Conservation (phyloP, 2,329 filamentous ascomycete genomes). For the Fusarium palustre region DNA sequence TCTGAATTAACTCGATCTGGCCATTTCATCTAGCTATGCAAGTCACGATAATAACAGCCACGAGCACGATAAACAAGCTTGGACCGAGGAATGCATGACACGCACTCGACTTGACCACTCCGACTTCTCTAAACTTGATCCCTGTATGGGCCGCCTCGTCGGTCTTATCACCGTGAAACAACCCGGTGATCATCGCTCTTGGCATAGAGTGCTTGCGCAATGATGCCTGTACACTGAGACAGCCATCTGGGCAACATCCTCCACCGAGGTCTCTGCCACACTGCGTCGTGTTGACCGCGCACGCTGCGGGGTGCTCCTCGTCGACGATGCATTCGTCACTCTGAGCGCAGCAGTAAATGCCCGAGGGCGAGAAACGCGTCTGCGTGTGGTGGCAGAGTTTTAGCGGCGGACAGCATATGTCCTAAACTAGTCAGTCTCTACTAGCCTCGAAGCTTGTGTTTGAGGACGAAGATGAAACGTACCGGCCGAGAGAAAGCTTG, state of each 20-base stretch:
- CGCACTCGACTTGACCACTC: constrained; percentile 14
- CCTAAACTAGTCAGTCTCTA: constrained; percentile 10
- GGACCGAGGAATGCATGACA: constrained; percentile 8
- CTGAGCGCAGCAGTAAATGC: constrained; percentile 29
- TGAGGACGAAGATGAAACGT: constrained; percentile 8
- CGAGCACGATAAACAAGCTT: neutral
- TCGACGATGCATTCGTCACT: constrained; percentile 22
- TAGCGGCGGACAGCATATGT: constrained; percentile 20
- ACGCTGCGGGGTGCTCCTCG: constrained; percentile 16
- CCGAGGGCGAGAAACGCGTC: constrained; percentile 9
- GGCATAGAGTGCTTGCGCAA: constrained; percentile 34
- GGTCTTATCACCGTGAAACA: constrained; percentile 4
- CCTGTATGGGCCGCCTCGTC: constrained; percentile 9
- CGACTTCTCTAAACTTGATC: constrained; percentile 37
- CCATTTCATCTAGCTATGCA: neutral
- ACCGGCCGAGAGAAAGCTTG: constrained; percentile 28
- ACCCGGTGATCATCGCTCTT: constrained; percentile 8
- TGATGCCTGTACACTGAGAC: constrained; percentile 23
- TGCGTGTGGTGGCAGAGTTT: constrained; percentile 16
- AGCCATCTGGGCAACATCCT: constrained; percentile 30
- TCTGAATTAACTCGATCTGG: neutral
- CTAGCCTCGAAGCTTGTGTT: constrained; percentile 1
- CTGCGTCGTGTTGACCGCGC: constrained; percentile 25
- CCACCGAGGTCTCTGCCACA: constrained; percentile 22
- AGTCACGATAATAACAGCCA: neutral